Base-by-base conservation (phyloP, 1,284 basidiomycete species). In the Cutaneotrichosporon cyanovorans region DNA sequence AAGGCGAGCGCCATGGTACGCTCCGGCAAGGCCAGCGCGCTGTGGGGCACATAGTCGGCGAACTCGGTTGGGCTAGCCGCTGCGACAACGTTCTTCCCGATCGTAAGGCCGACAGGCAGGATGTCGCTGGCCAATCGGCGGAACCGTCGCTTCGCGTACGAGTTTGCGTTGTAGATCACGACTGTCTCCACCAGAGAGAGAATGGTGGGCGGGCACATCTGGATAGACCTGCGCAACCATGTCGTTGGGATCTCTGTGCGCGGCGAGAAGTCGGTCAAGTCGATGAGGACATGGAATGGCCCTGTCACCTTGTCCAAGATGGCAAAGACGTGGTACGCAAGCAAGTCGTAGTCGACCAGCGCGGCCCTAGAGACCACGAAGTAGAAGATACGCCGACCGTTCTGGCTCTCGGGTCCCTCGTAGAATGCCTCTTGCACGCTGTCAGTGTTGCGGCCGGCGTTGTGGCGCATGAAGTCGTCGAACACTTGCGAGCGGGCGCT, bases 271-370 rank as follows among this genome's bases (percentile, higher is more conserved):
- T 78, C 80, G 20, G 88, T 91, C 67, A 84, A 84, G 61, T 91
- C 89, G 40, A 90, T 69, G 56, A 92, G 78, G 23, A 92, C 71
- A 48, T 89, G 84, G 62, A 85, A 87, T 12, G 60, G 60, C 39
- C 68, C 66, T 14, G 58, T 62, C 23, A 71, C 56, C 21, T 65
- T 65, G 32, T 66, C 64, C 28, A 72, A 37, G 2, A 82, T 87
- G 74, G 82, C 83, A 70, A 90, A 81, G 41, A 89, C 80, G 63
- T 88, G 80, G 65, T 81, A 87, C 66, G 90, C 81, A 32, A 96
- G 69, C 3, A 90, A 69, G 59, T 93, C 88, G 28, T 91, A 80
- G 63, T 95, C 89, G 37, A 91, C 75, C 1, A 82, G 80, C 58
- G 89, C 87, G 1, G 87, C 83, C 52, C 87, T 82, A 37, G 91